Base-by-base conservation (phyloP, 2,329 filamentous ascomycete genomes). In the Colletotrichum kahawae region DNA sequence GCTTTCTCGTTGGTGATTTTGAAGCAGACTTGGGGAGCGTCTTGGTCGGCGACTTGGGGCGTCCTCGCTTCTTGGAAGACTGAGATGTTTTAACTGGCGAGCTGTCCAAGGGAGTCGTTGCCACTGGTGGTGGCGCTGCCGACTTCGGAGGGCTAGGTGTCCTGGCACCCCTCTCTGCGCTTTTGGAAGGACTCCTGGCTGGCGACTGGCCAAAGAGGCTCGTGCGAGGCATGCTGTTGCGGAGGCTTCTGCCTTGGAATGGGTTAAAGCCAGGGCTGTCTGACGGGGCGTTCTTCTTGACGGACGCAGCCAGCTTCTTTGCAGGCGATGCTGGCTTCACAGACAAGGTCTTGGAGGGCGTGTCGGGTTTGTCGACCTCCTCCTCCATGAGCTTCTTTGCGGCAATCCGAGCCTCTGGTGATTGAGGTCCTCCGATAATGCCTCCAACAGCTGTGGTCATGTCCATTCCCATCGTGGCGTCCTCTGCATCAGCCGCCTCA, bases 401-500 rank as follows among this genome's bases (percentile, higher is more conserved):
- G 71, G 88, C 84, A 10, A 83, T 81, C 51, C 88, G 87, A 43
- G 85, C 83, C 64, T 84, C 85, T 24, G 81, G 81, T 29, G 83
- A 78, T 56, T 81, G 80, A 27, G 82, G 77, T 12, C 77, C 77
- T 82, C 85, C 82, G 80, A 94, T 84, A 66, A 95, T 94, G 10
- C 88, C 87, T 12, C 93, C 93, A 62, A 94, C 85, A 7, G 89
- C 90, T 60, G 87, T 87, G 3, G 93, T 94, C 81, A 94, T 91
- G 60, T 94, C 92, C 92, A 94, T 94, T 1, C 88, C 91, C 81
- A 90, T 87, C 2, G 90, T 92, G 66, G 83, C 78, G 5, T 84
- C 81, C 16, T 81, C 81, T 7, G 82, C 80, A n/a, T 82, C 77
- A 77, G 80, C 62, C 74, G 81, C 78, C 51, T 73, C 27, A n/a